A percentile compares a stretch with the other conserved stretches of the same genome.
These are phyloP conservation scores for Eucalyptus regnans DNA, from an alignment of 345 rosid genomes.

Conservation along the genomic window DNA sequence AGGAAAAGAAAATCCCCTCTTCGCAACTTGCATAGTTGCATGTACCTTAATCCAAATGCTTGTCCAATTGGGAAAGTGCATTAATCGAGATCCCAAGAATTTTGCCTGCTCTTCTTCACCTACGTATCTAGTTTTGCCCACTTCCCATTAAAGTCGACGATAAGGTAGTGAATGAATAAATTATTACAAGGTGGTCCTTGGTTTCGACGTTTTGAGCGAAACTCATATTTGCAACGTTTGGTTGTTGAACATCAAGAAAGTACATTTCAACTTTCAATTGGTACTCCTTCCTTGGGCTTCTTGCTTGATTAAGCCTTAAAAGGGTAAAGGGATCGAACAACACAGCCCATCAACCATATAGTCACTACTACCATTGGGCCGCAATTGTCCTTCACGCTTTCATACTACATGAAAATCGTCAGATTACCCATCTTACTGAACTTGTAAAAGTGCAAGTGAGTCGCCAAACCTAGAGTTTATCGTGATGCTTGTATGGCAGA, in stretches of 20 bases:
- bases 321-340: neutral
- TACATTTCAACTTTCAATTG: neutral
- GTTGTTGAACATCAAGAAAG: neutral
- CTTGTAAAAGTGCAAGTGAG: neutral
- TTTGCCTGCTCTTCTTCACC: neutral
- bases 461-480: neutral
- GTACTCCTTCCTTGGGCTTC: neutral
- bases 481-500: neutral
- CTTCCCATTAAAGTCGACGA: neutral
- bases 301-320: neutral
- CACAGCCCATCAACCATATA: neutral
- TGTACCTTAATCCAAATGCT: neutral
- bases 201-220: neutral
- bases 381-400: neutral
- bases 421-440: neutral
- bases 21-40: neutral
- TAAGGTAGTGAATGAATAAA: neutral
- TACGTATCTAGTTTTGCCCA: neutral
- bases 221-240: neutral
- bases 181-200: neutral
- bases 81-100: neutral
- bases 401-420: neutral
- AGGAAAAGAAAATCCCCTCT: neutral
- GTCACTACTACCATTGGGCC: neutral
- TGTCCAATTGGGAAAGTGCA: neutral